Conservation (phyloP, 2,329 filamentous ascomycete genomes). For the Diaporthe velutina region DNA sequence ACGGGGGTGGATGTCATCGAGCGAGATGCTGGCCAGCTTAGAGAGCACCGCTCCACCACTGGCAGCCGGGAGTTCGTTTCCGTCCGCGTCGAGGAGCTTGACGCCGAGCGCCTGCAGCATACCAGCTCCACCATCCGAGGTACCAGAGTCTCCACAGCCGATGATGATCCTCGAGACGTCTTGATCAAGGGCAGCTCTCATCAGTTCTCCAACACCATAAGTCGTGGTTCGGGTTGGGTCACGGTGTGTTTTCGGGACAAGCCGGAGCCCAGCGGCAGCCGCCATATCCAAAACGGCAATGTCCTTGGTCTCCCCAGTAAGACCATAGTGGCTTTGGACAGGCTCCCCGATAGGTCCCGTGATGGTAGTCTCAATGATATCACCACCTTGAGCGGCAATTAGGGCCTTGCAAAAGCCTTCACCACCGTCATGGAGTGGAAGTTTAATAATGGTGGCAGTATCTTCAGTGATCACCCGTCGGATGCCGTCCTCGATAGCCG, state of each 20-base stretch:
- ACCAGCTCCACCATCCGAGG: conserved; percentile 65
- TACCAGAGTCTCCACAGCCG: conserved; percentile 67
- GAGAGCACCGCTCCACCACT: neutral
- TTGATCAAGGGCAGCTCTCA: conserved; percentile 42
- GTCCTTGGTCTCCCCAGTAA: conserved; percentile 44
- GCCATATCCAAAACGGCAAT: conserved; percentile 67
- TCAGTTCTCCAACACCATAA: conserved; percentile 64
- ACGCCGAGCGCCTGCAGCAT: conserved; percentile 67
- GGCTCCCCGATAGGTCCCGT: conserved; percentile 58
- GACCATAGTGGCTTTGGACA: conserved; percentile 60
- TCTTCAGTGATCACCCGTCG: conserved; percentile 54
- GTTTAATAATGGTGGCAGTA: conserved; percentile 57
- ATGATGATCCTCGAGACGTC: conserved; percentile 52
- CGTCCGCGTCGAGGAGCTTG: conserved; percentile 52
- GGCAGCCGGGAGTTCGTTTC: neutral
- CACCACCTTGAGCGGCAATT: conserved; percentile 57
- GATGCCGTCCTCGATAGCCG: conserved; percentile 64
- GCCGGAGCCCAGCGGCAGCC: conserved; percentile 63
- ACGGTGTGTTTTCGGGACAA: conserved; percentile 58
- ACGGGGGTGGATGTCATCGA: neutral
- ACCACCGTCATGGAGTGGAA: conserved; percentile 65
- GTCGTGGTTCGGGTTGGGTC: conserved; percentile 64
- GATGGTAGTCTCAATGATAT: conserved; percentile 52
- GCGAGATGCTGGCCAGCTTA: neutral
- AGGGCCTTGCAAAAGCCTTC: conserved; percentile 64